These are phyloP conservation scores for Moesziomyces sp. DNA, from an alignment of 1,284 basidiomycete species.

Conservation along the genomic window DNA sequence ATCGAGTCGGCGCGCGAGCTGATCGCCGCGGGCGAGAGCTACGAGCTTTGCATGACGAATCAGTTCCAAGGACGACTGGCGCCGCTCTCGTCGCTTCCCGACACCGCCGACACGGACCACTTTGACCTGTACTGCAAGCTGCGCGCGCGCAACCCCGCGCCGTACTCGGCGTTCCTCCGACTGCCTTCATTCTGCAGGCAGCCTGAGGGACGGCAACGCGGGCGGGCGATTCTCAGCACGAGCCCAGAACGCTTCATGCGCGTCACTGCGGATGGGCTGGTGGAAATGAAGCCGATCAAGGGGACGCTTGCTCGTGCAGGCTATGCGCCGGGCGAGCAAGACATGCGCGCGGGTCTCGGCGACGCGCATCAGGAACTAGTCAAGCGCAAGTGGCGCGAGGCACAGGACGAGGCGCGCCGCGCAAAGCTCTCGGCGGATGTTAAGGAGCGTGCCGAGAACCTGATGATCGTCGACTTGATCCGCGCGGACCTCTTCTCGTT, in stretches of 20 bases:
- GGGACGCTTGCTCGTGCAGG: conserved; percentile 73
- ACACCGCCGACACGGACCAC: conserved; percentile 35
- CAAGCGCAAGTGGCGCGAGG: conserved; percentile 43
- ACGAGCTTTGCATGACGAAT: conserved; percentile 93
- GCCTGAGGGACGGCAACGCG: conserved; percentile 55
- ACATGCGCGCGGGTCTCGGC: conserved; percentile 27
- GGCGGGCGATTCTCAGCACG: conserved; percentile 75
- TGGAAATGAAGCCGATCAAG: conserved; percentile 94
- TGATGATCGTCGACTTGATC: conserved; percentile 98
- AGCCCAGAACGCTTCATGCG: conserved; percentile 94
- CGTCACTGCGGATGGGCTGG: conserved; percentile 76
- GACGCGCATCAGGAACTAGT: conserved; percentile 23
- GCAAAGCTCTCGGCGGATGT: conserved; percentile 76
- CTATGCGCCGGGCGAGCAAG: conserved; percentile 55
- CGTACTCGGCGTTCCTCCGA: conserved; percentile 85
- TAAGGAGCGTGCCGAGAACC: conserved; percentile 95
- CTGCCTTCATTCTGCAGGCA: conserved; percentile 72
- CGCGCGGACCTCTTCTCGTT: conserved; percentile 85
- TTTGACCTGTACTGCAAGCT: conserved; percentile 60
- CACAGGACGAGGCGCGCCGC: conserved; percentile 68
- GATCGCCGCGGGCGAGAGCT: conserved; percentile 88
- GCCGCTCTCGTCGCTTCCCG: conserved; percentile 12
- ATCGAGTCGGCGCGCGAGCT: conserved; percentile 81
- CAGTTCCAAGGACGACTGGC: conserved; percentile 70
- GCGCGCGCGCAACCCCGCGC: conserved; percentile 83